Evolutionary conservation across 441 rosid species (phyloP), one percentile per base, ranked within the genome.

Genomic region (Raphanus hybrid): DNA sequence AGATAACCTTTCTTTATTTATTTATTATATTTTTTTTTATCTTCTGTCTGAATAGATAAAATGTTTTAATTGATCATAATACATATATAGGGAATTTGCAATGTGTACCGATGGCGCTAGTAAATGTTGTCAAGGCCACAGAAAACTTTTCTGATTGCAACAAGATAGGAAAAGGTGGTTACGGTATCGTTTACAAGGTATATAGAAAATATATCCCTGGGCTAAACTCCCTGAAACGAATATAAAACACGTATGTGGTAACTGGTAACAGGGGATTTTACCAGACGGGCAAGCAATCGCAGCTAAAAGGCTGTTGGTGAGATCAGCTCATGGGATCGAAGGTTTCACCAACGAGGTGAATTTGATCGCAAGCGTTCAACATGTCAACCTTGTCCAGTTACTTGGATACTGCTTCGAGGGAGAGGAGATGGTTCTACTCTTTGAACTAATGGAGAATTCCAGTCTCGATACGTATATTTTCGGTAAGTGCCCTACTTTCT

Each of bases 151-250:
- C 87, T 3, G 84, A 83, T 1, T 76, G 82, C 34, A 85, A 85
- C 70, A 87, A 85, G 75, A 80, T 90, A 1, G 93, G 93, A 27
- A 86, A 86, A 72, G 93, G 95, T 10, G 95, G 93, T 14, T 92
- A 86, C 55, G 95, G 97, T 4, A 26, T 65, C 6, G 95, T 92
- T 15, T 90, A 90, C 84, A 86, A 83, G 93, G 93, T 90, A 58
- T 55, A 55, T 48, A 48, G 54, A 48, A 48, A 48, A 48, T 12
- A 12, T 48, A 48, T 48, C 15, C n/a, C 54, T 48, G 54, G 16
- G 54, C 54, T 48, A 48, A 34, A 55, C 60, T 16, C 27, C 23
- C 60, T 16, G 26, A 55, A 18, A 3, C 29, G 3, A 6, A 7
- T 18, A 55, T 15, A 15, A 3, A 14, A 63, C 67, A 61, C 64